Percentiles rank a stretch among this genome's conserved stretches.
Conservation (phyloP, 768 basidiomycete genomes). For the Russula ochroleuca region DNA sequence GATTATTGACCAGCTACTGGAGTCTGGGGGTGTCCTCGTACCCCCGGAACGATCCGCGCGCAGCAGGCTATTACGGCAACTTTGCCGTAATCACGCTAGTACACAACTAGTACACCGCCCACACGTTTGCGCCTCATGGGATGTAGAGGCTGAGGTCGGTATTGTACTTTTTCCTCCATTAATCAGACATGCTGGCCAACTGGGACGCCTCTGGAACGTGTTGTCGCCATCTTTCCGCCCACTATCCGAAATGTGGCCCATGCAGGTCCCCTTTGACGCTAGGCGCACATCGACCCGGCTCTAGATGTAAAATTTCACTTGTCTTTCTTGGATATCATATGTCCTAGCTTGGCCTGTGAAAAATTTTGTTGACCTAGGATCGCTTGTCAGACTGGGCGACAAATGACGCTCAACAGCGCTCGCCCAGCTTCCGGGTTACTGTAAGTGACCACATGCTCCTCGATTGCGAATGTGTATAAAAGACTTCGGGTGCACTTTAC, state of each 20-base stretch:
- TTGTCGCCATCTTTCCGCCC: no score
- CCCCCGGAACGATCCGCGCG: not conserved
- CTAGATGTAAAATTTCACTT: slow-evolving; percentile 2
- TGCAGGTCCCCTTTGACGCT: not conserved
- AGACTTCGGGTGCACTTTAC: no score
- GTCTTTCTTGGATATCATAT: not conserved
- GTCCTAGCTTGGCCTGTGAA: not conserved
- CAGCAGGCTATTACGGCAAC: no score
- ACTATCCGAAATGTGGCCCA: not conserved
- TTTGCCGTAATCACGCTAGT: not conserved
- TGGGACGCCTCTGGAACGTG: not conserved
- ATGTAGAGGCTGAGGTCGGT: not conserved
- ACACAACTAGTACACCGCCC: not conserved
- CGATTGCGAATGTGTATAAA: slow-evolving; percentile 5
- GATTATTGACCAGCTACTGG: not conserved
- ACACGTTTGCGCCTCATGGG: no score
- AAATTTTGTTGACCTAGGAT: not conserved
- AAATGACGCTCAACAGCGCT: not conserved
- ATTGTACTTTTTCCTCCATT: not conserved
- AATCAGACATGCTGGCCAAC: no score
- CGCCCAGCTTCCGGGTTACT: no score
- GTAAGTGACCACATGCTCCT: no score
- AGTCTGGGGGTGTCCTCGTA: not conserved
- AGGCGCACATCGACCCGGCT: not conserved
- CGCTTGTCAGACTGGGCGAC: no score